Percentiles rank a stretch among this genome's conserved stretches.
Evolutionary conservation across 306 rosid species (phyloP).

Genomic region (Calophaca sinica): DNA sequence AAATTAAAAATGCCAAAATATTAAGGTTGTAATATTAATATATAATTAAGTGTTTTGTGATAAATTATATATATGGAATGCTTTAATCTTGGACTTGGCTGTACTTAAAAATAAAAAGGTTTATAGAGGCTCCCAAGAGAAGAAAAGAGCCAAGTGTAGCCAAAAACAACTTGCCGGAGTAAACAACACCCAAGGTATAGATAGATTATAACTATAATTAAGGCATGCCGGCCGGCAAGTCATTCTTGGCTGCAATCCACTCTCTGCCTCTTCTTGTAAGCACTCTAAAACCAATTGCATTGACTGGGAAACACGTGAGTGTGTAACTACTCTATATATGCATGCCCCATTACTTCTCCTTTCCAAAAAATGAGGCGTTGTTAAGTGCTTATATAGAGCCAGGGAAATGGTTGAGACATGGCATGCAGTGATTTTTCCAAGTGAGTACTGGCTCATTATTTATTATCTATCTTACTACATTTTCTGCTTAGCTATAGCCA

Average conservation of each 20-base stretch:
- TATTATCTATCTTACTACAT: not conserved
- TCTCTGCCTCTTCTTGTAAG: slow-evolving; percentile 42
- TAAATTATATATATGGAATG: too few species aligned
- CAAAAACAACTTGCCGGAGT: slow-evolving; percentile 51
- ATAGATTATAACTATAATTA: not conserved
- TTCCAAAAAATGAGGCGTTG: slow-evolving; percentile 19
- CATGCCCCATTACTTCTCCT: not conserved
- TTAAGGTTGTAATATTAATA: too few species aligned
- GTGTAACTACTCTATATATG: too few species aligned
- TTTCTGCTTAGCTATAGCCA: not conserved
- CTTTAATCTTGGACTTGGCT: too few species aligned
- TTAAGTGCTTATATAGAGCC: slow-evolving; percentile 43
- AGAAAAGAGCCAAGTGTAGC: slow-evolving; percentile 50
- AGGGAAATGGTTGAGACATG: too few species aligned
- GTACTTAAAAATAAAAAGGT: not conserved
- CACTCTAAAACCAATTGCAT: slow-evolving; percentile 32
- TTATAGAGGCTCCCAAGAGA: slow-evolving; percentile 42
- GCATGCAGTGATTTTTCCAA: too few species aligned
- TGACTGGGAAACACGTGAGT: not conserved
- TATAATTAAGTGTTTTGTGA: too few species aligned
- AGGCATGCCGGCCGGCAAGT: slow-evolving; percentile 49
- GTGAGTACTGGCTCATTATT: not conserved
- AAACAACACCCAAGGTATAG: too few species aligned
- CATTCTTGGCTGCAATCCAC: slow-evolving; percentile 65
- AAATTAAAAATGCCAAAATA: too few species aligned